Evolutionary conservation across 768 basidiomycete species (phyloP), one percentile per base, ranked within the genome.

Genomic region (Mycena vulgaris): DNA sequence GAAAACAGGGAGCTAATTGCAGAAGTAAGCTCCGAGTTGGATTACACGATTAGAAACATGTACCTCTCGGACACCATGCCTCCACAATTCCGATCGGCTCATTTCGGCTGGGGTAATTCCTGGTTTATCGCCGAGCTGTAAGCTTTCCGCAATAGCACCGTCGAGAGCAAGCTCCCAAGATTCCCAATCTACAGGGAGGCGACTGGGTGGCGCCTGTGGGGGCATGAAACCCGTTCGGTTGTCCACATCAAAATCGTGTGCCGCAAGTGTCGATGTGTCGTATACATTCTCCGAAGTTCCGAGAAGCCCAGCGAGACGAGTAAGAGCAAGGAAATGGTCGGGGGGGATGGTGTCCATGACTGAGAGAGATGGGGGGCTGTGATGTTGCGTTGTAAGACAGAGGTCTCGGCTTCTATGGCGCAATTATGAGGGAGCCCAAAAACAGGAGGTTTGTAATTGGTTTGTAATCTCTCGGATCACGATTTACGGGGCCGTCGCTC

Each of bases 231-330:
- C 97, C 0, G 95, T 95, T 19, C 90, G 85, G 13, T 92, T 91
- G 78, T 97, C 95, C 68, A 99, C 94, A 78, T 98, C 96, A 83
- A 95, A 99, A 84, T 94, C 93, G 73, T 93, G 92, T 3, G 92
- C 91, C 13, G 93, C 92, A 67, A 93, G 88, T 16, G 93, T 92
- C 25, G 88, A 86, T 17, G 87, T 88, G 69, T 90, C 89, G 49
- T 83, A 75, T 23, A 71, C 70, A 3, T 78, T 77, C 19, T 75
- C 75, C 9, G 37, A 52, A 16, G 58, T 56, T 45, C 76, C 78
- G 10, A 81, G 61, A 3, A 79, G 58, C 21, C 78, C 55, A 51
- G 81, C 81, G 4, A 77, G 80, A 49, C 81, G 83, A 25, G 80
- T 77, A 19, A 80, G 82, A 11, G 73, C 75, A 31, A 84, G 78